These are phyloP conservation scores for Agaricus sinodeliciosus DNA, from an alignment of 768 basidiomycete species.

Conservation along the genomic window DNA sequence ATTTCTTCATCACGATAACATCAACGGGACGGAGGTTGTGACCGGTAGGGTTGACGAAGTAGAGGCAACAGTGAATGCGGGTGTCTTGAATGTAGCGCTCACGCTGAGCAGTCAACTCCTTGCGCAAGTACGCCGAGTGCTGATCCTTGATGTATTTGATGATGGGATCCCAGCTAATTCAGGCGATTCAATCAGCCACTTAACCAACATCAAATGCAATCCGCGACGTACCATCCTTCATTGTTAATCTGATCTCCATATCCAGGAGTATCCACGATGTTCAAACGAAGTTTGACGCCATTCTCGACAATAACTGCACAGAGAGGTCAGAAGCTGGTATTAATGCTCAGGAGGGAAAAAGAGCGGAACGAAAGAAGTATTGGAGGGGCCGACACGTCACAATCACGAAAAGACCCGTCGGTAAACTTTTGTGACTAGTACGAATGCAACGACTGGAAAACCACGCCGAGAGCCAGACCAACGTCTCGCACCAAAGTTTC, in stretches of 20 bases:
- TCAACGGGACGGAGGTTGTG: constrained; percentile 95
- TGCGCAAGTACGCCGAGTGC: constrained; percentile 96
- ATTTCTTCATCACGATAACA: constrained; percentile 98
- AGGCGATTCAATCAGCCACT: not conserved
- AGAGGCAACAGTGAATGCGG: constrained; percentile 95
- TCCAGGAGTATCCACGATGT: constrained; percentile 98
- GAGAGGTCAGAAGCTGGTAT: constrained; percentile 1
- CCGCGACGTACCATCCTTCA: constrained; percentile 76
- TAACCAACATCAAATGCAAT: not conserved
- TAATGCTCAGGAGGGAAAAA: not conserved
- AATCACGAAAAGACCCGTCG: not conserved
- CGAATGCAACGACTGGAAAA: too few relatives aligned
- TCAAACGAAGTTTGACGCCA: constrained; percentile 87
- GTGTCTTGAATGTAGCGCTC: constrained; percentile 99
- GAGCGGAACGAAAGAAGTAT: constrained; percentile 1
- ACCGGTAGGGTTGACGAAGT: constrained; percentile 99
- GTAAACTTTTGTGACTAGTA: not conserved
- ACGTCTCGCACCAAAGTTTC: not conserved
- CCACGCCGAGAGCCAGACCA: too few relatives aligned
- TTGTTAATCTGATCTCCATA: constrained; percentile 99
- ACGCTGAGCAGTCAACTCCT: constrained; percentile 97
- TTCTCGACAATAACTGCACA: constrained; percentile 88
- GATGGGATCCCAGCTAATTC: constrained; percentile 93
- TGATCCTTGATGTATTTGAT: constrained; percentile 99
- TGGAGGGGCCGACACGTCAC: constrained; percentile 11